A percentile compares a stretch with the other conserved stretches of the same genome.
Evolutionary conservation across 805 yeast species (phyloP).

Genomic region (Saturnispora zaruensis): DNA sequence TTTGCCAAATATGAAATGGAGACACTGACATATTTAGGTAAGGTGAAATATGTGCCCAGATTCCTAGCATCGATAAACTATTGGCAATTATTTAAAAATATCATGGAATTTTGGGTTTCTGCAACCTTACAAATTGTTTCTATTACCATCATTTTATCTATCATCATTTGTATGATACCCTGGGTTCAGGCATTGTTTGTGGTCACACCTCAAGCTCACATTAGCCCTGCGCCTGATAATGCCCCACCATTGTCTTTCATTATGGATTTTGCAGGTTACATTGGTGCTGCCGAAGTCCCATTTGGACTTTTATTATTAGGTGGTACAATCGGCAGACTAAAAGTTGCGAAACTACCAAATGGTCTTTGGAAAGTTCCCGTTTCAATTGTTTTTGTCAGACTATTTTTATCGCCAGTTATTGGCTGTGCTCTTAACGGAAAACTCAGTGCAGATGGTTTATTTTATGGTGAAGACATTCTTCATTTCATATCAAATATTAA

Average conservation of each 20-base stretch:
- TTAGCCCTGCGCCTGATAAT: constrained; percentile 76
- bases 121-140: constrained; percentile 69
- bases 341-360: constrained; percentile 48
- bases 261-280: constrained; percentile 70
- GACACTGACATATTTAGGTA: not conserved
- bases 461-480: constrained; percentile 49
- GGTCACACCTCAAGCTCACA: constrained; percentile 34
- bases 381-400: constrained; percentile 45
- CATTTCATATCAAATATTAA: constrained; percentile 67
- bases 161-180: constrained; percentile 75
- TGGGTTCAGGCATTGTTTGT: constrained; percentile 72
- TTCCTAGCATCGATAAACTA: constrained; percentile 8
- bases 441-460: constrained; percentile 53
- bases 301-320: constrained; percentile 76
- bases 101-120: constrained; percentile 18
- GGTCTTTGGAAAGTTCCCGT: constrained; percentile 67
- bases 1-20: not conserved
- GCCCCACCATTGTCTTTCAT: constrained; percentile 77
- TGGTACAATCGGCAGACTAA: constrained; percentile 75
- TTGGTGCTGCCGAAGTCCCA: constrained; percentile 87
- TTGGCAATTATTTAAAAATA: constrained; percentile 5
- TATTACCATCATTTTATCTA: constrained; percentile 53
- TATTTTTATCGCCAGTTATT: constrained; percentile 68
- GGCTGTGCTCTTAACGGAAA: constrained; percentile 65
- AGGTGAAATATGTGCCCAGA: constrained; percentile 1